Base-by-base conservation (phyloP, 495 filamentous ascomycete genomes). In the Copromyces sp. region DNA sequence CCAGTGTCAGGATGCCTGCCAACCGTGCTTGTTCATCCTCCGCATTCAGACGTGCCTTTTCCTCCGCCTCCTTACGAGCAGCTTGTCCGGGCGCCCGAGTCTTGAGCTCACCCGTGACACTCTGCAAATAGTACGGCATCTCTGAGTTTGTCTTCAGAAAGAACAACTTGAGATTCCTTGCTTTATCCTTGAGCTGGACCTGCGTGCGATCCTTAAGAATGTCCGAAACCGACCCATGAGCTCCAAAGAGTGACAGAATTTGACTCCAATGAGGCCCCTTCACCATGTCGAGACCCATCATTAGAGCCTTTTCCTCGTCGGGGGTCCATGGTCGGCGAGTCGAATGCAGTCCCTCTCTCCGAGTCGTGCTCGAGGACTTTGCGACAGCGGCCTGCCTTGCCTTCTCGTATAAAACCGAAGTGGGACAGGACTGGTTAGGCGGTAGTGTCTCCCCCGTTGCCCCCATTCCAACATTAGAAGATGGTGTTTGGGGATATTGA, bases 241-340 rank as follows among this genome's bases (percentile, higher is more conserved):
- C 87, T 1, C 94, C 94, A 77, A 94, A 97, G 77, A 98, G 89
- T 14, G 90, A 90, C 3, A 98, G 85, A 42, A 98, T 98, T 78
- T 97, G 94, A 74, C 91, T 94, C 94, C 94, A 98, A 75, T 98
- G 95, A 68, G 94, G 94, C 0, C 94, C 94, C 78, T 94, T 94
- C 38, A 98, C 94, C 70, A 90, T 89, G 78, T 97, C 95, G 11
- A 98, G 87, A 12, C 94, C 94, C 41, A 91, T 89, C 92, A 98
- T 95, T 68, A 98, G 84, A 0, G 94, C 94, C 77, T 92, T 93
- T 78, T 98, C 94, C 81, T 98, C 94, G 71, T 95, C 93, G 0
- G 89, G 89, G 1, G 92, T 92, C 94, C 94, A 98, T 9, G 94
- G 94, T 35, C 94, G 88, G 59, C 94, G 89, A 72, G 94, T 92